Percentiles rank a stretch among this genome's conserved stretches.
Conservation (phyloP, 768 basidiomycete genomes). For the Naganishia vaughanmartiniae region DNA sequence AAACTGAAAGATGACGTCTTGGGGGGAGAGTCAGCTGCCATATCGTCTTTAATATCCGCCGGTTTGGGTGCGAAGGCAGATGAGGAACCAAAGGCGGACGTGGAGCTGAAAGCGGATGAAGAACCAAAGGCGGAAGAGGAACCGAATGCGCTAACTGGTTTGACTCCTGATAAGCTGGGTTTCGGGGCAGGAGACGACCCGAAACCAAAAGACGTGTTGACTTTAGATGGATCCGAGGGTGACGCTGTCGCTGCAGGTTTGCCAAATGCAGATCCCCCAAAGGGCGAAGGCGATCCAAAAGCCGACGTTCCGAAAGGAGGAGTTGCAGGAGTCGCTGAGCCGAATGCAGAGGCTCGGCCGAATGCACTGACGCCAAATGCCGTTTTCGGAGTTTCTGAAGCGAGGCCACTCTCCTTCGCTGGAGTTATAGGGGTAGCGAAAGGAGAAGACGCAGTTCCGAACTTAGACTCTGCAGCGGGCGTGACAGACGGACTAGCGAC, state of each 20-base stretch:
- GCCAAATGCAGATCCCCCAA: slow-evolving; percentile 29
- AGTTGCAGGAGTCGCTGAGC: slow-evolving; percentile 9
- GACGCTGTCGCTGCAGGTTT: slow-evolving; percentile 25
- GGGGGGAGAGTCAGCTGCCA: slow-evolving; percentile 25
- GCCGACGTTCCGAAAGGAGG: slow-evolving; percentile 44
- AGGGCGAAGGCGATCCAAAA: slow-evolving; percentile 43
- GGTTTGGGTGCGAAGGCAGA: slow-evolving; percentile 43
- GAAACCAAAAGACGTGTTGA: slow-evolving; percentile 28
- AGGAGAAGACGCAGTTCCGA: neutral
- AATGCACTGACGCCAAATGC: slow-evolving; percentile 23
- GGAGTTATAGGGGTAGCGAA: neutral
- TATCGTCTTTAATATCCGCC: slow-evolving; percentile 7
- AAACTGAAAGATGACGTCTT: slow-evolving; percentile 47
- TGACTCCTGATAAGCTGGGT: neutral
- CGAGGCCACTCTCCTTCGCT: neutral
- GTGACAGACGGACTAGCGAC: neutral
- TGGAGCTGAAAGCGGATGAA: slow-evolving; percentile 14
- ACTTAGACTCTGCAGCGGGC: slow-evolving; percentile 1
- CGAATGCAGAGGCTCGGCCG: slow-evolving; percentile 34
- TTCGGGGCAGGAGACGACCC: slow-evolving; percentile 29
- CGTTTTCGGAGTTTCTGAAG: slow-evolving; percentile 10
- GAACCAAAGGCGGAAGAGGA: slow-evolving; percentile 31
- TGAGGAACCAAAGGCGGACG: slow-evolving; percentile 35
- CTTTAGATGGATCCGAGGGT: slow-evolving; percentile 24
- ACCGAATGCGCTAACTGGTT: slow-evolving; percentile 35